phyloP scores from a whole-genome alignment of 176 grass and related monocot genomes.

The barley (Hordeum vulgare) region DNA sequence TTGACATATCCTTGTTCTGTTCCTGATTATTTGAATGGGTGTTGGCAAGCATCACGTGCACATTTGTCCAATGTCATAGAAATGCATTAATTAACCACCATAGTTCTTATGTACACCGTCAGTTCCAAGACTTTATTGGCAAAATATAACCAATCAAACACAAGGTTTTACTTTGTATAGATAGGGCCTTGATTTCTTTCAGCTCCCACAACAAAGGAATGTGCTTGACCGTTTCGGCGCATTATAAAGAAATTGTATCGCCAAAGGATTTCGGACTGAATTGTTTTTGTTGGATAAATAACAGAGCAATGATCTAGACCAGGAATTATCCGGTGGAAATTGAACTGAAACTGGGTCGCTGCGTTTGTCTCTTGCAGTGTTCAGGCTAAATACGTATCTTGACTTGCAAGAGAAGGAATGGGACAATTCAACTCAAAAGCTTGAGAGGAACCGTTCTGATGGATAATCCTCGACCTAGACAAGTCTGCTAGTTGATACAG shows the following conservation, averaged over 20 bases:
- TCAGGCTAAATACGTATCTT: not conserved
- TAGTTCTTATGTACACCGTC: not conserved
- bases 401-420: conserved; percentile 13
- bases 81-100: not conserved
- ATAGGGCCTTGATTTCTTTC: not conserved
- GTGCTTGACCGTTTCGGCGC: not conserved
- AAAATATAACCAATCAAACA: not conserved
- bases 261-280: not conserved
- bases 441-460: not conserved
- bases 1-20: not conserved
- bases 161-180: not conserved
- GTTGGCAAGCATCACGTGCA: not conserved
- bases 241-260: not conserved
- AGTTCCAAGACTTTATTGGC: not conserved
- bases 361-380: not conserved
- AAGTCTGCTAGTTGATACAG: conserved; percentile 9
- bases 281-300: not conserved
- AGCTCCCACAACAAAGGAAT: not conserved
- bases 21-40: not conserved
- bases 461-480: not conserved
- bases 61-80: not conserved
- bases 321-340: not conserved
- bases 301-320: not conserved
- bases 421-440: not conserved
- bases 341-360: not conserved